Conservation (phyloP, 305 asterid species). For the Salvia sclarea region DNA sequence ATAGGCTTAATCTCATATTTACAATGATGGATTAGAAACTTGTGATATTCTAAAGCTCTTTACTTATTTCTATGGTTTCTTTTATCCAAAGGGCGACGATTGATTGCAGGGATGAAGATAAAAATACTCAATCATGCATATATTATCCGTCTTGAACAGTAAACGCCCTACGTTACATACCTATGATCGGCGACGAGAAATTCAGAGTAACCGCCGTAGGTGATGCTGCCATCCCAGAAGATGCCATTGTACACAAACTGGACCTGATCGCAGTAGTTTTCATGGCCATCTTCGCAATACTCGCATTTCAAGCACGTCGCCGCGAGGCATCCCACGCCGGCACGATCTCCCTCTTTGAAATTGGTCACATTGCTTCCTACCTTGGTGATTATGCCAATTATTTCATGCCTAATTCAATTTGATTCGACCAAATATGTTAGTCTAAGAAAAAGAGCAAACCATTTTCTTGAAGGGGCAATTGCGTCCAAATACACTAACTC, state of each 20-base stretch:
- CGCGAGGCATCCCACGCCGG: constrained; percentile 84
- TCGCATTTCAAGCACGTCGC: constrained; percentile 83
- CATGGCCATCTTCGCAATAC: constrained; percentile 56
- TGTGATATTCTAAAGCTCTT: too few relatives aligned
- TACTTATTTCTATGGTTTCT: too few relatives aligned
- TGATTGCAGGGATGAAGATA: too few relatives aligned
- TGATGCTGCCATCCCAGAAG: constrained; percentile 88
- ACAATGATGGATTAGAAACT: too few relatives aligned
- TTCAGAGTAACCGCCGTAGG: constrained; percentile 91
- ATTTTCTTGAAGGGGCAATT: too few relatives aligned
- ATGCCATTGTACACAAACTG: constrained; percentile 77
- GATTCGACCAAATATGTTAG: too few relatives aligned
- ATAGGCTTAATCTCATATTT: too few relatives aligned
- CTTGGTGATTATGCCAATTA: constrained; percentile 66
- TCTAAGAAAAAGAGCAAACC: too few relatives aligned
- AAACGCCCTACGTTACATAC: constrained; percentile 34
- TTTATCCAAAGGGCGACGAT: too few relatives aligned
- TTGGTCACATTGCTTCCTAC: constrained; percentile 75
- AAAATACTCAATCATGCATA: too few relatives aligned
- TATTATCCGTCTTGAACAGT: not conserved
- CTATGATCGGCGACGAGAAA: constrained; percentile 72
- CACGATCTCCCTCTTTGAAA: constrained; percentile 72
- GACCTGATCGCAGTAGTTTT: constrained; percentile 72
- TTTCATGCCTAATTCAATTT: constrained; percentile 70
- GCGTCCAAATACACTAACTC: too few relatives aligned